Percentiles rank a stretch among this genome's conserved stretches.
Conservation (phyloP, 2,329 filamentous ascomycete species). For the Sporothrix curviconia region DNA sequence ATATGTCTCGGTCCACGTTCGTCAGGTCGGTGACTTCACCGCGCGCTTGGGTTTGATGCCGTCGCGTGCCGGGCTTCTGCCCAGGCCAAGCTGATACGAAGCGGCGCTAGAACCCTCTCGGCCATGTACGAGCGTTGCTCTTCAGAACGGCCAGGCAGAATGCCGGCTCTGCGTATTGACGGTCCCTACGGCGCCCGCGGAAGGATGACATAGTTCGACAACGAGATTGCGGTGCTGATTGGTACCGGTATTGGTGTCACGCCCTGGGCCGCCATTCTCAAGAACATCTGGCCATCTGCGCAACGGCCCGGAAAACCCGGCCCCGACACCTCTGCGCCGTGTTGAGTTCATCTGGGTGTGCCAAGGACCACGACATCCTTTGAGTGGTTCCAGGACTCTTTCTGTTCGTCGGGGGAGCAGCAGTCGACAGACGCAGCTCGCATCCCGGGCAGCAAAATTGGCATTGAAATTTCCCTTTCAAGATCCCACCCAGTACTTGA, state of each 20-base stretch:
- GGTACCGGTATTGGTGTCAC: constrained; percentile 84
- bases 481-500: constrained; percentile 96
- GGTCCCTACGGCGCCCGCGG: constrained; percentile 95
- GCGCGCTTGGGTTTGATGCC: constrained; percentile 86
- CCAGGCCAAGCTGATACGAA: constrained; percentile 84
- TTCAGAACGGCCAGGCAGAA: constrained; percentile 86
- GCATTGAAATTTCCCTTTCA: constrained; percentile 82
- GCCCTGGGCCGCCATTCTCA: constrained; percentile 79
- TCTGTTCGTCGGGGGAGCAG: constrained; percentile 78
- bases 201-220: constrained; percentile 94
- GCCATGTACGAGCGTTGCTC: constrained; percentile 97
- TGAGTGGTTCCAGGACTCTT: constrained; percentile 98
- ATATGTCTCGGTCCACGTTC: constrained; percentile 89
- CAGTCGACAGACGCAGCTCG: constrained; percentile 69
- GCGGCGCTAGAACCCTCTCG: constrained; percentile 83
- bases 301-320: constrained; percentile 79
- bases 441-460: constrained; percentile 59
- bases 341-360: constrained; percentile 99
- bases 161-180: constrained; percentile 85
- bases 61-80: constrained; percentile 86
- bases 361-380: constrained; percentile 91
- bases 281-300: constrained; percentile 98
- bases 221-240: constrained; percentile 80
- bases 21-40: constrained; percentile 96
- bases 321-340: constrained; percentile 79